Conservation (phyloP, 2,329 filamentous ascomycete species). For the Claviceps pazoutovae region DNA sequence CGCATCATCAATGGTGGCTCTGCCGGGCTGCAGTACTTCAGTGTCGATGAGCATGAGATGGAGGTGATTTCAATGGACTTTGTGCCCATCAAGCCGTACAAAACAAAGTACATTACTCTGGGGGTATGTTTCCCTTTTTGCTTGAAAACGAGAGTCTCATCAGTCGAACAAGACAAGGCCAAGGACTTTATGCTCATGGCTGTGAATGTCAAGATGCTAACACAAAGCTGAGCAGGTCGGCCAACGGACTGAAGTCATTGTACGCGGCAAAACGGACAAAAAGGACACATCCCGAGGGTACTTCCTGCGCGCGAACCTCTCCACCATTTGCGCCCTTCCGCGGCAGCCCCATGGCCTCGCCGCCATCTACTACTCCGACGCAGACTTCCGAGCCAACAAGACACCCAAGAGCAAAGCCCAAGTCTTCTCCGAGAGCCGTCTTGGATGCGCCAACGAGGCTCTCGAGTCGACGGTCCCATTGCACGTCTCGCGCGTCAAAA, state of each 20-base stretch:
- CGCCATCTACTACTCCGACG: not conserved
- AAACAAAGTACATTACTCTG: constrained; percentile 16
- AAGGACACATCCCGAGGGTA: not conserved
- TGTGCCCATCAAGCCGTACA: constrained; percentile 42
- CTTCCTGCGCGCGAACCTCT: not conserved
- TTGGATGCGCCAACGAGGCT: not conserved
- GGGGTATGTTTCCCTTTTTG: not conserved
- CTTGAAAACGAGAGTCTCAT: not conserved
- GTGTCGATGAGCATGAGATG: constrained; percentile 41
- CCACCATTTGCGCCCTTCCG: not conserved
- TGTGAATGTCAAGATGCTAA: too few relatives aligned
- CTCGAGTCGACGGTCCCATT: not conserved
- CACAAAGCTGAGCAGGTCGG: constrained; percentile 15
- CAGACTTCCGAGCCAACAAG: not conserved
- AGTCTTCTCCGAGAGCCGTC: not conserved
- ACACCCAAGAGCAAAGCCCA: not conserved
- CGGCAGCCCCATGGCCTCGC: not conserved
- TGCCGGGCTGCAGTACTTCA: not conserved
- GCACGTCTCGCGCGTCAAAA: not conserved
- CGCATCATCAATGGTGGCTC: not conserved
- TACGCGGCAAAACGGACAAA: constrained; percentile 20
- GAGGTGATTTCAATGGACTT: constrained; percentile 45
- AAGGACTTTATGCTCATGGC: too few relatives aligned
- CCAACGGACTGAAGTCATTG: constrained; percentile 32
- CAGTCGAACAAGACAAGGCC: too few relatives aligned